Percentiles rank a stretch among this genome's conserved stretches.
These are phyloP conservation scores for Mycosarcoma maydis DNA, from an alignment of 1,284 basidiomycete genomes.

Conservation along the genomic window DNA sequence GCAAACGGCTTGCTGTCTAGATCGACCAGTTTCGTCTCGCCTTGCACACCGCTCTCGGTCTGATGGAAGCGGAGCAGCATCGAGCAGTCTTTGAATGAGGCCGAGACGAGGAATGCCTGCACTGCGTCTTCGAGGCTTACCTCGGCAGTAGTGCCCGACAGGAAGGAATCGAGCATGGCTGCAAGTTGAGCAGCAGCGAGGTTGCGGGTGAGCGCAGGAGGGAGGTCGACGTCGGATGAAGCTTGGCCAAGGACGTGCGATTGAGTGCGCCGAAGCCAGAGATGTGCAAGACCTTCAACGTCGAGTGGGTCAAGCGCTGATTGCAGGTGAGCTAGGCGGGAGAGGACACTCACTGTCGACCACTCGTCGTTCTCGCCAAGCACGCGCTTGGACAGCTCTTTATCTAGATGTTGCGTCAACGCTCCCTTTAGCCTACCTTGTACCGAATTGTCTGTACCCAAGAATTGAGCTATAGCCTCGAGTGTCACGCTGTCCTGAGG, in stretches of 20 bases:
- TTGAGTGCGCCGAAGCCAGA: slow-evolving; percentile 29
- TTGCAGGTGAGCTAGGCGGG: slow-evolving; percentile 75
- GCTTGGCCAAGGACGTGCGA: slow-evolving; percentile 20
- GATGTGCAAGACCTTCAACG: slow-evolving; percentile 76
- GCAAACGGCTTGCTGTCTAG: slow-evolving; percentile 81
- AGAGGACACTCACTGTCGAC: slow-evolving; percentile 68
- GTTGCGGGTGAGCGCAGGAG: slow-evolving; percentile 1
- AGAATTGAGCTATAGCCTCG: background rate
- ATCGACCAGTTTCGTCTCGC: slow-evolving; percentile 71
- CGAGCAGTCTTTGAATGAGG: slow-evolving; percentile 97
- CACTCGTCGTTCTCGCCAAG: background rate
- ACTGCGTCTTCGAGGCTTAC: slow-evolving; percentile 15
- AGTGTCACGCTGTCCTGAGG: slow-evolving; percentile 13
- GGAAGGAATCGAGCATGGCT: slow-evolving; percentile 5
- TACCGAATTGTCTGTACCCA: background rate
- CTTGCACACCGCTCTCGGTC: background rate
- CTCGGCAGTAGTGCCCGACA: background rate
- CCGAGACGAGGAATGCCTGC: slow-evolving; percentile 78
- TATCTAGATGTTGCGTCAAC: background rate
- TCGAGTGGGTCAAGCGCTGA: slow-evolving; percentile 82
- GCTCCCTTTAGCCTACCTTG: background rate
- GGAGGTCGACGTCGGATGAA: background rate
- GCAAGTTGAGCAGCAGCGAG: slow-evolving; percentile 8
- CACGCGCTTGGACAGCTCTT: slow-evolving; percentile 12
- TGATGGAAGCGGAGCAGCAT: slow-evolving; percentile 73